phyloP scores from a whole-genome alignment of 2,329 filamentous ascomycete genomes.

The Microcera coccophila region DNA sequence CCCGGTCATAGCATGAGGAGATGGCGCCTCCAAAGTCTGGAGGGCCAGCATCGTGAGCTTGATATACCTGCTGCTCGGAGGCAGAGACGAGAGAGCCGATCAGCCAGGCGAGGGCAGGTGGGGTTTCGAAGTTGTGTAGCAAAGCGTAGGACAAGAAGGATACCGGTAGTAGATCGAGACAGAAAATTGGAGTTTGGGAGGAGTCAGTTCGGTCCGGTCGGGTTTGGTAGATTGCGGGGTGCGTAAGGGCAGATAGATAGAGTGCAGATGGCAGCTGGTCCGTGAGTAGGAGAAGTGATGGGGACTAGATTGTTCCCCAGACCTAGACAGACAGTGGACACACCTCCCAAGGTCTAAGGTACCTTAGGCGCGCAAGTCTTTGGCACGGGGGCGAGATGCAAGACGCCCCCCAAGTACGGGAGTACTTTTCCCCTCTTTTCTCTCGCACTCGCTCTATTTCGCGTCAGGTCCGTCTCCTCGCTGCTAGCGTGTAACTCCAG shows the following conservation, averaged over 20 bases:
- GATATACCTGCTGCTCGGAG: conserved; percentile 8
- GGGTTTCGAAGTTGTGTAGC: conserved; percentile 16
- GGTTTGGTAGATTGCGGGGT: conserved; percentile 26
- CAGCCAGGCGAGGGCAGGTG: conserved; percentile 9
- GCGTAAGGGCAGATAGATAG: conserved; percentile 26
- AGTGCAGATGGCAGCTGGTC: conserved; percentile 26
- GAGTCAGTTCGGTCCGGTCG: conserved; percentile 12
- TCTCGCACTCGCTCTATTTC: neutral
- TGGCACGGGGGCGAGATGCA: neutral
- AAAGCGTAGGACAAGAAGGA: conserved; percentile 12
- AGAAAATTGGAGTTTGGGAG: conserved; percentile 26
- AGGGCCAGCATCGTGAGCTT: conserved; percentile 47
- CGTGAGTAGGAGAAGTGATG: conserved; percentile 18
- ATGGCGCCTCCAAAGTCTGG: conserved; percentile 49
- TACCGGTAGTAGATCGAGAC: conserved; percentile 14
- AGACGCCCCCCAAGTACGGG: neutral
- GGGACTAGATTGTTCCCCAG: conserved; percentile 6
- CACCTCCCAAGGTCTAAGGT: neutral
- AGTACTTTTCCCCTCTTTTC: neutral
- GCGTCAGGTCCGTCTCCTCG: neutral
- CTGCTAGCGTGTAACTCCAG: neutral
- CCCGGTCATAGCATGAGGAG: conserved; percentile 29
- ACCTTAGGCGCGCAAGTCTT: neutral
- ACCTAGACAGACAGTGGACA: neutral
- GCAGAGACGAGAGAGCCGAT: neutral